Conservation (phyloP, 2,329 filamentous ascomycete genomes). For the Fusarium aywerte region DNA sequence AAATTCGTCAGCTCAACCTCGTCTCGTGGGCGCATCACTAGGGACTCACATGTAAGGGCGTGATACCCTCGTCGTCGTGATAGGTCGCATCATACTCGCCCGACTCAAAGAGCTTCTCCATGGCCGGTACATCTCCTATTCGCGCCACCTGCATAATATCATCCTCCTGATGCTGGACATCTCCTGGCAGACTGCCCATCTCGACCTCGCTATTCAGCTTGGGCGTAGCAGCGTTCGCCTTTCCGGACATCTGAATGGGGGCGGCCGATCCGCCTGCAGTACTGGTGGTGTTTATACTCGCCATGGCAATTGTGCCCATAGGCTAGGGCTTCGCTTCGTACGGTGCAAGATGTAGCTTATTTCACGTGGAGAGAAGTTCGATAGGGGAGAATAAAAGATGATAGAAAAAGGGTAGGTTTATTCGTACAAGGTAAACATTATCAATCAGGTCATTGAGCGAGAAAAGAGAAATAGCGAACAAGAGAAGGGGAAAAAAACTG, state of each 20-base stretch:
- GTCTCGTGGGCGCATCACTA: background rate
- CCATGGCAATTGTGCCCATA: slow-evolving; percentile 51
- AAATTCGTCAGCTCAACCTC: slow-evolving; percentile 23
- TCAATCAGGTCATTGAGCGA: slow-evolving; percentile 27
- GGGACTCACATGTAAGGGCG: slow-evolving; percentile 84
- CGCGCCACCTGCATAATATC: slow-evolving; percentile 97
- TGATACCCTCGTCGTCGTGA: slow-evolving; percentile 91
- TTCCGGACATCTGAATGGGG: slow-evolving; percentile 66
- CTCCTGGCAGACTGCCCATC: slow-evolving; percentile 61
- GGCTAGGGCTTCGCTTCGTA: slow-evolving; percentile 10
- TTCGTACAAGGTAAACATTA: slow-evolving; percentile 39
- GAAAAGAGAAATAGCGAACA: slow-evolving; percentile 16
- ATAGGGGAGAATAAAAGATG: slow-evolving; percentile 5
- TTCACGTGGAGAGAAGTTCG: background rate
- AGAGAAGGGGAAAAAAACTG: slow-evolving; percentile 20
- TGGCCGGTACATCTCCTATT: slow-evolving; percentile 83
- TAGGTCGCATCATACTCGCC: slow-evolving; percentile 85
- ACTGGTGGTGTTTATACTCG: slow-evolving; percentile 52
- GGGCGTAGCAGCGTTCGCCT: slow-evolving; percentile 63
- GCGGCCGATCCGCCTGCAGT: slow-evolving; percentile 54
- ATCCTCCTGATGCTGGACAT: slow-evolving; percentile 60
- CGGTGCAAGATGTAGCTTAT: slow-evolving; percentile 2
- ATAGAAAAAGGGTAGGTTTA: slow-evolving; percentile 16
- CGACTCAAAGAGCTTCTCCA: slow-evolving; percentile 89
- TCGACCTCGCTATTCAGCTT: slow-evolving; percentile 69